phyloP scores from a whole-genome alignment of 371 early-diverging fungal species.

The Mortierella sp. region DNA sequence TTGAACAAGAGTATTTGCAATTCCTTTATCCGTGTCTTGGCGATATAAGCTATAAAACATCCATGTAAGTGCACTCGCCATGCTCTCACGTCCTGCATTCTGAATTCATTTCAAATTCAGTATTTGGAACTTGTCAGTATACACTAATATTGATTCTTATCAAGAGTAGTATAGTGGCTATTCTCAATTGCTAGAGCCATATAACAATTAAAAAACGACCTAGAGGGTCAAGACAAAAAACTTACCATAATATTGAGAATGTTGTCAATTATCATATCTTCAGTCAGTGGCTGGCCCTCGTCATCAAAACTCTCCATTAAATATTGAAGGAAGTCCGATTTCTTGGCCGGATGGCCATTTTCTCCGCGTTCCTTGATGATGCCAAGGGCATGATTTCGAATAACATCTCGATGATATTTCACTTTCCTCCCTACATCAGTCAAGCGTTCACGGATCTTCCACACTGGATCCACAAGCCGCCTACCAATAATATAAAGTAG shows the following conservation, averaged over 20 bases:
- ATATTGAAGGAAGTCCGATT: constrained; percentile 66
- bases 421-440: constrained; percentile 17
- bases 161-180: too few relatives aligned
- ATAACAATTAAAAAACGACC: too few relatives aligned
- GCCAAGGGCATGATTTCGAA: not conserved
- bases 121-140: too few relatives aligned
- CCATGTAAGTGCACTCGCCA: not conserved
- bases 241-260: constrained; percentile 69
- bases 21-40: not conserved
- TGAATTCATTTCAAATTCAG: not conserved
- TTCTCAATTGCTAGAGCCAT: too few relatives aligned
- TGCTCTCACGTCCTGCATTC: not conserved
- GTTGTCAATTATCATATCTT: constrained; percentile 66
- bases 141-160: too few relatives aligned
- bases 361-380: constrained; percentile 24
- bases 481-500: not conserved
- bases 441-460: constrained; percentile 24
- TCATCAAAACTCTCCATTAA: constrained; percentile 67
- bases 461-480: constrained; percentile 27
- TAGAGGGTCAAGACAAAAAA: not conserved
- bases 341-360: constrained; percentile 39
- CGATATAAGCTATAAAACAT: not conserved
- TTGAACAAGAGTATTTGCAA: not conserved
- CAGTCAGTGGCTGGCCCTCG: constrained; percentile 59
- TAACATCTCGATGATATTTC: not conserved